phyloP scores from a whole-genome alignment of 2,329 filamentous ascomycete genomes.

The Capronia coronata region DNA sequence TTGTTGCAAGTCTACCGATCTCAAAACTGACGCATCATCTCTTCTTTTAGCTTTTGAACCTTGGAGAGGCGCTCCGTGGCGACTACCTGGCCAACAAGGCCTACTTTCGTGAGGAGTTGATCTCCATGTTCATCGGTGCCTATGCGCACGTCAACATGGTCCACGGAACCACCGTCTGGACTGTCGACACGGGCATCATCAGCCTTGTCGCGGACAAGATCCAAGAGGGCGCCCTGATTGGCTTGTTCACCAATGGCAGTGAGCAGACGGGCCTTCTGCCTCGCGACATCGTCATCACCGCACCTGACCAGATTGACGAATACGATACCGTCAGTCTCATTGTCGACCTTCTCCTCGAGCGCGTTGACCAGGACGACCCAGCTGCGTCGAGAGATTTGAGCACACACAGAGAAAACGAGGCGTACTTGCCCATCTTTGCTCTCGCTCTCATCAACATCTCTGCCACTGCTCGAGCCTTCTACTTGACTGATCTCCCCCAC shows the following conservation, averaged over 20 bases:
- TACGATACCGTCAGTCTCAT: not conserved
- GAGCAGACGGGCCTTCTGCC: not conserved
- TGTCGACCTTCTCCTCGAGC: not conserved
- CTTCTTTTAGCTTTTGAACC: not conserved
- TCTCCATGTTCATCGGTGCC: not conserved
- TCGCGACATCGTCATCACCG: conserved; percentile 1
- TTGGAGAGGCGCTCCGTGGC: not conserved
- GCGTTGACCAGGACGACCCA: too few relatives aligned
- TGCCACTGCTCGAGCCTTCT: not conserved
- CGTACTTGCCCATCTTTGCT: not conserved
- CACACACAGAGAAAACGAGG: not conserved
- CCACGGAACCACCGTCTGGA: too few relatives aligned
- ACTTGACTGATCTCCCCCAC: not conserved
- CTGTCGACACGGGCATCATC: too few relatives aligned
- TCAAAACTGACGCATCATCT: not conserved
- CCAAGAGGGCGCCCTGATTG: not conserved
- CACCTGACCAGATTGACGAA: not conserved
- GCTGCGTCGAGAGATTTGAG: not conserved
- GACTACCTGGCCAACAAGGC: not conserved
- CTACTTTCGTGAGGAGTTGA: not conserved
- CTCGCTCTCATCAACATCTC: not conserved
- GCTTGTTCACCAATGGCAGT: not conserved
- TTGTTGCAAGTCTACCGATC: too few relatives aligned
- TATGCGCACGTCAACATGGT: not conserved
- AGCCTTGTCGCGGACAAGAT: not conserved